Conservation (phyloP, 208 protist genomes). For the Endotrypanum monterogeii region DNA sequence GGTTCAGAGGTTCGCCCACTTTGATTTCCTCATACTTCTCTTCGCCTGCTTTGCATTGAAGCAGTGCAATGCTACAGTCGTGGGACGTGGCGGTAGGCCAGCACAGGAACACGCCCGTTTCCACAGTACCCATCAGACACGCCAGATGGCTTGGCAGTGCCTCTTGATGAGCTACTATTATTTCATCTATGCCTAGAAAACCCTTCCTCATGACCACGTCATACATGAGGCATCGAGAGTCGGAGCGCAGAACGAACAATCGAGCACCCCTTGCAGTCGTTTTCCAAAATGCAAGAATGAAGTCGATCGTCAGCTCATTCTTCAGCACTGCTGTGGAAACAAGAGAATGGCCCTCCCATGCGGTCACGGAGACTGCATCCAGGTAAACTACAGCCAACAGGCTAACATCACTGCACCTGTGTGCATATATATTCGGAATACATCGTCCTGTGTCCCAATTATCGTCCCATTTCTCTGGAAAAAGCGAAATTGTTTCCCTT, state of each 20-base stretch:
- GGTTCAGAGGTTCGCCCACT: background rate
- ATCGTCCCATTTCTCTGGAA: background rate
- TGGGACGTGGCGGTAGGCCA: slow-evolving; percentile 14
- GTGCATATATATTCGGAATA: slow-evolving; percentile 6
- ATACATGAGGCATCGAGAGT: slow-evolving; percentile 35
- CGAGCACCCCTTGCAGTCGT: slow-evolving; percentile 10
- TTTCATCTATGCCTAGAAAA: slow-evolving; percentile 6
- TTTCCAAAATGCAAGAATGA: slow-evolving; percentile 32
- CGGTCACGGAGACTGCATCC: slow-evolving; percentile 29
- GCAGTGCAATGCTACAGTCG: slow-evolving; percentile 14
- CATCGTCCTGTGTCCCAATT: too few species aligned
- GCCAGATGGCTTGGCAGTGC: slow-evolving; percentile 13
- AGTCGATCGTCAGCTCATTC: slow-evolving; percentile 34
- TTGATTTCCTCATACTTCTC: slow-evolving; percentile 15
- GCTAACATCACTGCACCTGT: background rate
- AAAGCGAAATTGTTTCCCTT: background rate
- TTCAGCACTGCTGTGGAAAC: slow-evolving; percentile 19
- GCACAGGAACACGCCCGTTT: slow-evolving; percentile 20
- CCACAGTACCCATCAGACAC: slow-evolving; percentile 16
- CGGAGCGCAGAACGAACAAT: slow-evolving; percentile 26
- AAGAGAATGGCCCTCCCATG: slow-evolving; percentile 16
- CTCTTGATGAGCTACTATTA: slow-evolving; percentile 19
- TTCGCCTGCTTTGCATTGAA: slow-evolving; percentile 16
- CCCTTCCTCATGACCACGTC: slow-evolving; percentile 24
- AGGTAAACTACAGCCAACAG: slow-evolving; percentile 31